Conservation (phyloP, 129 eudicot genomes). For the Saussurea involucrata region DNA sequence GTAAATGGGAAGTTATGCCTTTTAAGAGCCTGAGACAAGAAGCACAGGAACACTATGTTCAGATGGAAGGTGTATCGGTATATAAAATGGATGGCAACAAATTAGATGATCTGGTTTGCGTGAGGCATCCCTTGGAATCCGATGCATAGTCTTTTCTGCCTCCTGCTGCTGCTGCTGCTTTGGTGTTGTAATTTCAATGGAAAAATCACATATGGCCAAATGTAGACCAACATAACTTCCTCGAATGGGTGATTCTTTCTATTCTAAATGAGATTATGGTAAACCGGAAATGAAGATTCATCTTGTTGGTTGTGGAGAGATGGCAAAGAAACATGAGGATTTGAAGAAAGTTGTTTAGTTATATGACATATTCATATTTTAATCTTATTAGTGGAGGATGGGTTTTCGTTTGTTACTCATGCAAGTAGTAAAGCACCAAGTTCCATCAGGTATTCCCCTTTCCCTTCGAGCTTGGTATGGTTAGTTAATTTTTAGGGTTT, state of each 20-base stretch:
- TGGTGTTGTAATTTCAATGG: slow-evolving; percentile 13
- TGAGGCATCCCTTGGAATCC: slow-evolving; percentile 60
- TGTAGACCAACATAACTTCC: neutral
- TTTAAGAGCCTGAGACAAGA: slow-evolving; percentile 62
- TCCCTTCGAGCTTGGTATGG: no score
- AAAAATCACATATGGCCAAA: neutral
- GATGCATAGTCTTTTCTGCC: slow-evolving; percentile 23
- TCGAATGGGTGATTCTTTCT: neutral
- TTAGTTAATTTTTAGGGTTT: no score
- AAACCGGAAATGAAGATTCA: neutral
- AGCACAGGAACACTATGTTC: slow-evolving; percentile 67
- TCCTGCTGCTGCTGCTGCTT: neutral
- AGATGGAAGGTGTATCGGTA: slow-evolving; percentile 89
- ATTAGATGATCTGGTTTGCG: slow-evolving; percentile 90
- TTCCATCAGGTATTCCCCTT: neutral
- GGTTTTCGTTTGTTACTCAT: neutral
- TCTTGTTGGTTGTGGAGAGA: neutral
- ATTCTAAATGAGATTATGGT: neutral
- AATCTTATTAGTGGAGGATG: neutral
- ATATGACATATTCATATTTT: neutral
- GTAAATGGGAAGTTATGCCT: slow-evolving; percentile 93
- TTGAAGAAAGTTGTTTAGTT: neutral
- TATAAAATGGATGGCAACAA: slow-evolving; percentile 98
- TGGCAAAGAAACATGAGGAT: neutral
- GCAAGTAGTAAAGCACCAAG: no score